These are phyloP conservation scores for Rubus idaeus DNA, from an alignment of 306 rosid species.

Conservation along the genomic window DNA sequence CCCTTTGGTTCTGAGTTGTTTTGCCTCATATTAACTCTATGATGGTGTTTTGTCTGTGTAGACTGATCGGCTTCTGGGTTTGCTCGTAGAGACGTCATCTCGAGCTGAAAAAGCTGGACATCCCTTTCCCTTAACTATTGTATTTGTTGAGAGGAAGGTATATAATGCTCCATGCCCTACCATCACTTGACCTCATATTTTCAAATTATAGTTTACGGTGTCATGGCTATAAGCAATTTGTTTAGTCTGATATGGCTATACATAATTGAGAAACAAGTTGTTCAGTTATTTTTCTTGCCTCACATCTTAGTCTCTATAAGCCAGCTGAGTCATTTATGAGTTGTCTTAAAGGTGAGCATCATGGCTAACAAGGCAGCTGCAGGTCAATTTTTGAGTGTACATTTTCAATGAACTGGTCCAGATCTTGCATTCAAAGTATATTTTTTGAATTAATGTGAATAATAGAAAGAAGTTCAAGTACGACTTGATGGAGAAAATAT, in stretches of 20 bases:
- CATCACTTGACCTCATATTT: slow-evolving; percentile 15
- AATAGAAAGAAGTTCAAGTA: background rate
- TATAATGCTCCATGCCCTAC: background rate
- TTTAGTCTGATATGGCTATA: background rate
- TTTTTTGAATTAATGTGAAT: slow-evolving; percentile 1
- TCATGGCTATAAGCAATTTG: background rate
- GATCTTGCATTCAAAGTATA: background rate
- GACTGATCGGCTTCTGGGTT: slow-evolving; percentile 75
- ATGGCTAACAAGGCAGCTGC: background rate
- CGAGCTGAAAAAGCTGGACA: slow-evolving; percentile 67
- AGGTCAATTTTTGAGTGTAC: background rate
- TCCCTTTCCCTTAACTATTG: slow-evolving; percentile 74
- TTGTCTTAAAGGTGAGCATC: slow-evolving; percentile 5
- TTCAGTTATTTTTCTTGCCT: background rate
- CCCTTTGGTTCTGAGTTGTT: background rate
- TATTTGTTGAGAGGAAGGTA: slow-evolving; percentile 92
- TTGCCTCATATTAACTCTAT: background rate
- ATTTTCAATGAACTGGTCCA: background rate
- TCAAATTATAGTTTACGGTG: background rate
- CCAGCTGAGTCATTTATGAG: background rate
- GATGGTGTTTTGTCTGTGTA: slow-evolving; percentile 28
- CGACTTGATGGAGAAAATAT: slow-evolving; percentile 10
- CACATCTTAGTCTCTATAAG: background rate
- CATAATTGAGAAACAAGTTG: background rate
- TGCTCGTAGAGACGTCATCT: slow-evolving; percentile 80